Evolutionary conservation across 257 asterid genomes (phyloP).

Genomic region (Fraxinus excelsior): DNA sequence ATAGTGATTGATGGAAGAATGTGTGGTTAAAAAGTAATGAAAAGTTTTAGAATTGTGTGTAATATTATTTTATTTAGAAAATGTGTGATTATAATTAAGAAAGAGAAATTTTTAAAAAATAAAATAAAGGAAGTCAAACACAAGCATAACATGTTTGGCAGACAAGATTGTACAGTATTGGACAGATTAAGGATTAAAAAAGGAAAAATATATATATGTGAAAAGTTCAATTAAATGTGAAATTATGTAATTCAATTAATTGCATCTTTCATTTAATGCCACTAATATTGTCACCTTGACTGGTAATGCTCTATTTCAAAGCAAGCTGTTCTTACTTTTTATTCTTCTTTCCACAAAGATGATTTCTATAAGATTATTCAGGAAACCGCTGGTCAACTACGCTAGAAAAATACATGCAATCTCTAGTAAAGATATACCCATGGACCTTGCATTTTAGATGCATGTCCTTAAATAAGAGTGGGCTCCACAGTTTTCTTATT

Average conservation of each 20-base stretch:
- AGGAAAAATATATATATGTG: background rate
- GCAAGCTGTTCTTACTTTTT: background rate
- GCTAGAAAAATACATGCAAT: background rate
- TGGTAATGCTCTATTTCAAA: no score
- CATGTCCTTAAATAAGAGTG: background rate
- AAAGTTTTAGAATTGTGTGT: no score
- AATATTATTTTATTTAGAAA: no score
- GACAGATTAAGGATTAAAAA: background rate
- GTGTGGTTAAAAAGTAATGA: no score
- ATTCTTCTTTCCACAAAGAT: background rate
- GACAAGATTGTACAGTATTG: background rate
- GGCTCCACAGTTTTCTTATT: background rate
- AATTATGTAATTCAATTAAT: no score
- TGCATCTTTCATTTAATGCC: no score
- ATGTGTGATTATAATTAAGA: no score
- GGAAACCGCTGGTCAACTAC: background rate
- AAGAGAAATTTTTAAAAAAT: no score
- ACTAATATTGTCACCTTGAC: no score
- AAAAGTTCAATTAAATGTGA: no score
- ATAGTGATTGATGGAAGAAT: no score
- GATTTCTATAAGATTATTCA: background rate
- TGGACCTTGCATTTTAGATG: background rate
- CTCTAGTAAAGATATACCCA: background rate
- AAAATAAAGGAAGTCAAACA: no score
- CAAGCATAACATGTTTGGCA: slow-evolving; percentile 3